Evolutionary conservation across 2,329 filamentous ascomycete genomes (phyloP).

Genomic region (Nakataea oryzae): DNA sequence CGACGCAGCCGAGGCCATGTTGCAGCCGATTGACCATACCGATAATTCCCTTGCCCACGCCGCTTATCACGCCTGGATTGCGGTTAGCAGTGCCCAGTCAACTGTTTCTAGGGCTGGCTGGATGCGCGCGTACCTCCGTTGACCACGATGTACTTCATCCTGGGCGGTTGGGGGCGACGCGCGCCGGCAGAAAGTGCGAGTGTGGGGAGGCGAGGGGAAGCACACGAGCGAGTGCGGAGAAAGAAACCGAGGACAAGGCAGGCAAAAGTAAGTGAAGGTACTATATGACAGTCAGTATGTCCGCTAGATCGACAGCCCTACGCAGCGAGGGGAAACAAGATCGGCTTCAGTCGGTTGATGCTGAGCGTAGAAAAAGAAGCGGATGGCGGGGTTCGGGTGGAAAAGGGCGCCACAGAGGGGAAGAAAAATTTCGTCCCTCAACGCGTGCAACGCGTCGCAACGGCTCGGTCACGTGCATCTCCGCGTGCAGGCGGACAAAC

Average conservation of each 20-base stretch:
- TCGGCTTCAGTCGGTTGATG: neutral
- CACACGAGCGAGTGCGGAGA: neutral
- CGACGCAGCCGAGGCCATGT: no score
- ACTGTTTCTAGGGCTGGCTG: neutral
- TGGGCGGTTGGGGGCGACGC: neutral
- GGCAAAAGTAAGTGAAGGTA: neutral
- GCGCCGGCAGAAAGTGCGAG: neutral
- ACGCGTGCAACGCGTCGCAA: neutral
- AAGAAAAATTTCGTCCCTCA: neutral
- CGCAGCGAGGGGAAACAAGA: neutral
- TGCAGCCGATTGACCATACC: neutral
- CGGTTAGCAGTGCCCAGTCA: neutral
- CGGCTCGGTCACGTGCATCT: neutral
- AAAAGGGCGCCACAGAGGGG: neutral
- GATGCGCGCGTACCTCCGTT: conserved; percentile 9
- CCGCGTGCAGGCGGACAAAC: no score
- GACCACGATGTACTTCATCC: conserved; percentile 15
- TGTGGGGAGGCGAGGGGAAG: neutral
- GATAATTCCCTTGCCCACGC: conserved; percentile 15
- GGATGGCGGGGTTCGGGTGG: neutral
- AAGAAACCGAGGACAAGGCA: neutral
- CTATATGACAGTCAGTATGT: neutral
- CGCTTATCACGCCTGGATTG: conserved; percentile 11
- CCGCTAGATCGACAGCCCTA: neutral
- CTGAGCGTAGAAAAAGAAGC: neutral